These are phyloP conservation scores for Aspergillus panamensis DNA, from an alignment of 495 filamentous ascomycete species.

Conservation along the genomic window DNA sequence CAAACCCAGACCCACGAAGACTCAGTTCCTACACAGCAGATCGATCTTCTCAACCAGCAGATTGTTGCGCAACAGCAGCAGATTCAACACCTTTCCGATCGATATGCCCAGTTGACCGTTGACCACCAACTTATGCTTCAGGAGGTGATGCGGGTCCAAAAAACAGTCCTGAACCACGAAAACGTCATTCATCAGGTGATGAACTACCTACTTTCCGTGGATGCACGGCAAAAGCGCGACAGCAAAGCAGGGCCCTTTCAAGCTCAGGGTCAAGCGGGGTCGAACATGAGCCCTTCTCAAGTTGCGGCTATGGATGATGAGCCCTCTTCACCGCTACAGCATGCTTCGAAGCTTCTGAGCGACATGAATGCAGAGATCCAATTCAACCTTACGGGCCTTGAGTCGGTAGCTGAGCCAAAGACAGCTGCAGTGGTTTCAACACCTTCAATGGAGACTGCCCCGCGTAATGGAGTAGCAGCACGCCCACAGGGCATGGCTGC, in stretches of 20 bases:
- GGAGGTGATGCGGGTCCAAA: conserved; percentile 83
- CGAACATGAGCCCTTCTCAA: conserved; percentile 41
- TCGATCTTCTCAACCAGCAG: conserved; percentile 83
- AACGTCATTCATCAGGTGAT: conserved; percentile 72
- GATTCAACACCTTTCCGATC: conserved; percentile 78
- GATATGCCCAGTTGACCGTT: conserved; percentile 78
- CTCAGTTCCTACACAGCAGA: conserved; percentile 77
- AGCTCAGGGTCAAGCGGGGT: conserved; percentile 30
- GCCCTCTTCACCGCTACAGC: conserved; percentile 76
- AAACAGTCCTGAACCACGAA: conserved; percentile 81
- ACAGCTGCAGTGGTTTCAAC: conserved; percentile 44
- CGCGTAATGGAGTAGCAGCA: conserved; percentile 35
- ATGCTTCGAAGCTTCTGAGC: conserved; percentile 83
- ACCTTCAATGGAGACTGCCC: conserved; percentile 39
- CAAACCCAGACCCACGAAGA: conserved; percentile 62
- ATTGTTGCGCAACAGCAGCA: conserved; percentile 88
- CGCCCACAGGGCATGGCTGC: conserved; percentile 48
- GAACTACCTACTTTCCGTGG: conserved; percentile 63
- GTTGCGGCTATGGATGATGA: conserved; percentile 58
- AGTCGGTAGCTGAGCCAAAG: conserved; percentile 72
- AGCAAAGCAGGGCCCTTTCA: conserved; percentile 54
- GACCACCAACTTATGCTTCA: conserved; percentile 84
- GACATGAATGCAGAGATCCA: conserved; percentile 76
- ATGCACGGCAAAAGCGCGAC: conserved; percentile 61
- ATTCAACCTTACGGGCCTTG: conserved; percentile 69